Evolutionary conservation across 2,329 filamentous ascomycete genomes (phyloP), one percentile per base, ranked within the genome.

Genomic region (Trichoderma lentiforme): DNA sequence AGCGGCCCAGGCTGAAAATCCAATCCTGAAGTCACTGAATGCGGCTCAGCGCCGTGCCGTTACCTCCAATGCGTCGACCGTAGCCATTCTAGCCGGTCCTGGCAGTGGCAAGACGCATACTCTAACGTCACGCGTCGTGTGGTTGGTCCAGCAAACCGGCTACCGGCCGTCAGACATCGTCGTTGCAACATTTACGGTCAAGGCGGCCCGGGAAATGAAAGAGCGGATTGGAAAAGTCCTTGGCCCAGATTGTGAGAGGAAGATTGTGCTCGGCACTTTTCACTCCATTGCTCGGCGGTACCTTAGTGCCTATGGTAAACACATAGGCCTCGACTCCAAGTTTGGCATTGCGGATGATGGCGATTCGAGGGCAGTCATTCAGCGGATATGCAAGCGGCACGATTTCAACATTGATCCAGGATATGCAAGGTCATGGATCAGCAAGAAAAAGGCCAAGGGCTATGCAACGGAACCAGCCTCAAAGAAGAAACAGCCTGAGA

Each of bases 111-210:
- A 99, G 82, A 99, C 95, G 15, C 97, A 98, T 81, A 98, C 96
- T 0, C 86, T 99, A 69, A 97, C 95, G 0, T 93, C 95, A 58
- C 92, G 96, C 74, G 94, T 98, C 72, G 95, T 95, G 76, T 97
- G 95, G 86, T 89, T 98, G 34, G 88, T 98, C 69, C 88, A 91
- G 65, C 86, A 92, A 76, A 84, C 89, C 76, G 89, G 91, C 56
- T 89, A 93, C 76, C 88, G 89, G 71, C 95, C 95, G 77, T 90
- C 92, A 83, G 94, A 98, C 83, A 90, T 98, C 77, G 91, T 99
- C 73, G 95, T 98, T 73, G 96, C 95, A 73, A 98, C 95, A 0
- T 99, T 99, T 79, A 99, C 96, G 2, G 94, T 97, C 80, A 98
- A 98, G 81, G 95, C 96, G 1, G 93, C 95, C 21, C 89, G 85